Percentiles rank a stretch among this genome's conserved stretches.
Evolutionary conservation across 805 yeast species (phyloP).

Genomic region (Candida loeiensis): DNA sequence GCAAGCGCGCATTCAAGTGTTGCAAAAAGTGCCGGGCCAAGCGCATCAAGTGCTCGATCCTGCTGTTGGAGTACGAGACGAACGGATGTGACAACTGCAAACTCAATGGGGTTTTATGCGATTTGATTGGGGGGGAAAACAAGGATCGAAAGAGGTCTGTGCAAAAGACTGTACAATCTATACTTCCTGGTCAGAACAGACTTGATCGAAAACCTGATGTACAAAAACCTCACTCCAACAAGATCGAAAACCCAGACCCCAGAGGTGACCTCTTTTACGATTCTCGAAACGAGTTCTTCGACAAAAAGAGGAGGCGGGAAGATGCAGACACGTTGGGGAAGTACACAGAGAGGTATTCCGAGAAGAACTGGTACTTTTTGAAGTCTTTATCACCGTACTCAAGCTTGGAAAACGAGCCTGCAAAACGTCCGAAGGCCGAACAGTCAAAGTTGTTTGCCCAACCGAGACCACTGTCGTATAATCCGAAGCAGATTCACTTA

Average conservation of each 20-base stretch:
- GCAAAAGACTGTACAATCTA: too few species aligned
- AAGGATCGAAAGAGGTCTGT: not conserved
- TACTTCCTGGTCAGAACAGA: too few species aligned
- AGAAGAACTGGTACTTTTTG: not conserved
- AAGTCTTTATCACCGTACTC: too few species aligned
- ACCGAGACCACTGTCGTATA: too few species aligned
- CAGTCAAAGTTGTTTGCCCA: too few species aligned
- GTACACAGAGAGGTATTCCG: not conserved
- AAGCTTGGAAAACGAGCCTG: too few species aligned
- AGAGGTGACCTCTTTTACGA: too few species aligned
- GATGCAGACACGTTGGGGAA: not conserved
- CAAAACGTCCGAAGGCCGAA: too few species aligned
- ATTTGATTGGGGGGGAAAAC: constrained; percentile 11
- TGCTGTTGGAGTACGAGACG: constrained; percentile 17
- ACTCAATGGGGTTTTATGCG: constrained; percentile 12
- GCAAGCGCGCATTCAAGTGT: constrained; percentile 24
- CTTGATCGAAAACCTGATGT: too few species aligned
- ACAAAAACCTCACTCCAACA: not conserved
- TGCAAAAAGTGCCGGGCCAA: constrained; percentile 21
- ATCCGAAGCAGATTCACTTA: too few species aligned
- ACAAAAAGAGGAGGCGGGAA: not conserved
- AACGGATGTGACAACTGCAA: constrained; percentile 24
- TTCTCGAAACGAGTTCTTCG: too few species aligned
- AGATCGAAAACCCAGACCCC: not conserved
- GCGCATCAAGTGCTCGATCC: constrained; percentile 17